These are phyloP conservation scores for Sequoiadendron giganteum DNA, from an alignment of 75 land plant species.

Conservation along the genomic window DNA sequence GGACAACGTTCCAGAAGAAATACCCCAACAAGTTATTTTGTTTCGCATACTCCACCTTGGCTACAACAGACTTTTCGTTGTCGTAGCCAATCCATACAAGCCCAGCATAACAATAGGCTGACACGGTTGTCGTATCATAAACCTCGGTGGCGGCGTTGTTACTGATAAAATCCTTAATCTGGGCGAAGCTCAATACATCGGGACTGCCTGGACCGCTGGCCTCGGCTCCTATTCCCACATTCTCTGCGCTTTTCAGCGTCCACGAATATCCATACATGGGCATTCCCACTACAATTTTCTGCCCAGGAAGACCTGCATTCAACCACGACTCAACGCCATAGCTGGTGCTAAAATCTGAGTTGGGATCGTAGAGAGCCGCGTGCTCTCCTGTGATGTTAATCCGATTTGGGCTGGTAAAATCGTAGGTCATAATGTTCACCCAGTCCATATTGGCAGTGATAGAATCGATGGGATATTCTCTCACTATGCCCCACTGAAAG, in stretches of 20 bases:
- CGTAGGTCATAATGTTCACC: conserved; percentile 15
- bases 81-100: conserved; percentile 67
- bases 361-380: no score
- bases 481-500: no score
- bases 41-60: no score
- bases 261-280: background rate
- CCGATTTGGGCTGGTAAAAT: no score
- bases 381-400: no score
- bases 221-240: background rate
- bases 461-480: conserved; percentile 35
- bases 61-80: conserved; percentile 22
- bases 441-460: conserved; percentile 40
- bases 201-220: background rate
- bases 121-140: background rate
- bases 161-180: conserved; percentile 23
- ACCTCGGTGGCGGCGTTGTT: conserved; percentile 41
- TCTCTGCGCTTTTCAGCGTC: background rate
- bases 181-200: conserved; percentile 4
- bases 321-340: no score
- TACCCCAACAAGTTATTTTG: no score
- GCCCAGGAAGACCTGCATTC: background rate
- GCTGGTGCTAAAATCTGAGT: no score
- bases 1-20: no score
- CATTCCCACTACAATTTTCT: background rate
- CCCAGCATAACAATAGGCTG: conserved; percentile 20